phyloP scores from a whole-genome alignment of 2,329 filamentous ascomycete species.

The Venturia pyrina region DNA sequence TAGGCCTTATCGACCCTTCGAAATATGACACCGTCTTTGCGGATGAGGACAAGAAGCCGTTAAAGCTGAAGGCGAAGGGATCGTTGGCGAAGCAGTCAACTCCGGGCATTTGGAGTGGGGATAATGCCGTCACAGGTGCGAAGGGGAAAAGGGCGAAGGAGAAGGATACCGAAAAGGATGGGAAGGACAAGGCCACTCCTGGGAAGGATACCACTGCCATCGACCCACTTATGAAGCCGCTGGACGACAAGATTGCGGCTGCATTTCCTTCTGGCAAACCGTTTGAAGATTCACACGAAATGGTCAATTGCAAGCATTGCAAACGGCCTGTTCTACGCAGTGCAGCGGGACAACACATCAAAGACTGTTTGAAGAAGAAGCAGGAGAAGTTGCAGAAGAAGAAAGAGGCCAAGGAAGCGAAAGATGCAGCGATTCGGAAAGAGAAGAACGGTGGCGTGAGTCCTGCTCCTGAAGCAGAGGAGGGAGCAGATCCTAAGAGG shows the following conservation, averaged over 20 bases:
- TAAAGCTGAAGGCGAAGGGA: conserved; percentile 46
- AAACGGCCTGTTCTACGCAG: conserved; percentile 76
- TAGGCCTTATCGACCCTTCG: conserved; percentile 16
- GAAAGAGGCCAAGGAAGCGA: conserved; percentile 52
- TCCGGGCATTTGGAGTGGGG: conserved; percentile 58
- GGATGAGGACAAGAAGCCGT: conserved; percentile 30
- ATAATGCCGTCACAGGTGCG: conserved; percentile 53
- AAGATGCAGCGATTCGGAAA: conserved; percentile 39
- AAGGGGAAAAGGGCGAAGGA: conserved; percentile 30
- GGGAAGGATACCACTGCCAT: conserved; percentile 16
- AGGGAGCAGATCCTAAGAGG: conserved; percentile 18
- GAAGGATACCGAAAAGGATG: conserved; percentile 38
- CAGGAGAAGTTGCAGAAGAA: conserved; percentile 52
- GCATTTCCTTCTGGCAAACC: conserved; percentile 76
- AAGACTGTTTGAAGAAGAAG: conserved; percentile 74
- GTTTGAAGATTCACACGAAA: conserved; percentile 67
- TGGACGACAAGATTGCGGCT: conserved; percentile 67
- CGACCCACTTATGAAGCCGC: conserved; percentile 40
- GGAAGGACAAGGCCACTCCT: conserved; percentile 20
- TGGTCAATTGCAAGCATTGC: conserved; percentile 82
- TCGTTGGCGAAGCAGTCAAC: conserved; percentile 51
- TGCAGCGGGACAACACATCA: conserved; percentile 69
- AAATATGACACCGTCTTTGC: conserved; percentile 25
- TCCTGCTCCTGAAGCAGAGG: conserved; percentile 22
- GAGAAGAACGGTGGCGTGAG: conserved; percentile 32